These are phyloP conservation scores for Amniculicola lignicola DNA, from an alignment of 495 filamentous ascomycete species.

Conservation along the genomic window DNA sequence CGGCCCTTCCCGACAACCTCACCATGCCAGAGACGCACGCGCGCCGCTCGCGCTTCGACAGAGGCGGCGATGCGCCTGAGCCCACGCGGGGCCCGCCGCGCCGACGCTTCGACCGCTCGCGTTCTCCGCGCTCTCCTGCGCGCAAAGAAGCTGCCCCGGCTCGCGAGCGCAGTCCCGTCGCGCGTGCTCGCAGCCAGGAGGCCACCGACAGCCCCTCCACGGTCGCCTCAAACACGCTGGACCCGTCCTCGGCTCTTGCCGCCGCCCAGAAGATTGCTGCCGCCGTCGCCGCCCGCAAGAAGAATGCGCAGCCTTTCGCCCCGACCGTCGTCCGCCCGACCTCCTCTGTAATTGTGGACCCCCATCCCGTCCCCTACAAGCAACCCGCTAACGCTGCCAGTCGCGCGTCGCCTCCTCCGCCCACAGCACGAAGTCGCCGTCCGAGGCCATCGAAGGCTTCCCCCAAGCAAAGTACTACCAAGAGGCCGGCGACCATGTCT, in stretches of 20 bases:
- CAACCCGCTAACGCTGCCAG: slow-evolving; percentile 58
- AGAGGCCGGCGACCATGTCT: slow-evolving; percentile 93
- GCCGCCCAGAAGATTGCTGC: slow-evolving; percentile 48
- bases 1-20: no score
- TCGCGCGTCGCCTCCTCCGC: no score
- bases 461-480: slow-evolving; percentile 88
- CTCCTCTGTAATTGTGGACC: no score
- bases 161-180: slow-evolving; percentile 78
- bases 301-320: slow-evolving; percentile 87
- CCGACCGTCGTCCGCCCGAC: slow-evolving; percentile 78
- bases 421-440: slow-evolving; percentile 47
- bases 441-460: slow-evolving; percentile 57
- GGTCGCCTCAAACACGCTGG: slow-evolving; percentile 46
- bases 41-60: slow-evolving; percentile 90
- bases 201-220: slow-evolving; percentile 50
- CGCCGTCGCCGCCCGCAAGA: slow-evolving; percentile 86
- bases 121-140: slow-evolving; percentile 68
- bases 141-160: slow-evolving; percentile 46
- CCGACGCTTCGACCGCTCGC: slow-evolving; percentile 81
- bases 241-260: no score
- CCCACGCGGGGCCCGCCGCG: slow-evolving; percentile 62
- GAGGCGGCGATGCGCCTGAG: no score
- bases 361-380: background rate
- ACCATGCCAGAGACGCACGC: slow-evolving; percentile 77
- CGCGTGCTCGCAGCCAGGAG: no score